Evolutionary conservation across 345 rosid species (phyloP).

Genomic region (Angophora floribunda): DNA sequence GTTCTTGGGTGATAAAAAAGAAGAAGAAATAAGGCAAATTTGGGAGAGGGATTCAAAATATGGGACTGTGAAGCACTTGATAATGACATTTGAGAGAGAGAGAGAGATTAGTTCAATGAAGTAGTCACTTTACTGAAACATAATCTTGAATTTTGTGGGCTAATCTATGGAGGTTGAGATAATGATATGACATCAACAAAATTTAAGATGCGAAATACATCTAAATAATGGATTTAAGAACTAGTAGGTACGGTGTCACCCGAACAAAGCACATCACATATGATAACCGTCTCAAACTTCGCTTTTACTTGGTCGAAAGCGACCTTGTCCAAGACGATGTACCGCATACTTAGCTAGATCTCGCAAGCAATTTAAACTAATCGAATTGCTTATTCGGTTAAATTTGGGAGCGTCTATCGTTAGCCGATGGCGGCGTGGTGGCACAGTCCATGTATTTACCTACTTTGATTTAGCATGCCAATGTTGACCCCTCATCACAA

Average conservation of each 20-base stretch:
- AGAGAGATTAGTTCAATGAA: neutral
- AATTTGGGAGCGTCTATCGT: neutral
- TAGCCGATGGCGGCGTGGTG: neutral
- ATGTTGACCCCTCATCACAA: neutral
- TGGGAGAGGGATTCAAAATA: neutral
- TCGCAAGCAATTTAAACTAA: neutral
- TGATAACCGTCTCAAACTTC: constrained; percentile 1
- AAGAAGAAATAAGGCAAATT: neutral
- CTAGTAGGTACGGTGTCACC: neutral
- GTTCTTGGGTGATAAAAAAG: neutral
- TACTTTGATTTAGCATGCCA: neutral
- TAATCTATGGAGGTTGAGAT: neutral
- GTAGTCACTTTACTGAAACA: neutral
- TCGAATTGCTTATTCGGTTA: neutral
- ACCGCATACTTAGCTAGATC: neutral
- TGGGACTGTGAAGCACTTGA: neutral
- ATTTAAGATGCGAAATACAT: neutral
- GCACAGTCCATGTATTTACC: neutral
- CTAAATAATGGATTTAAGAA: neutral
- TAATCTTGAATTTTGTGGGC: neutral
- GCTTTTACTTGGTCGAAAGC: neutral
- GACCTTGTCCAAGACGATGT: neutral
- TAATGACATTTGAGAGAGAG: neutral
- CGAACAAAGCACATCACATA: neutral
- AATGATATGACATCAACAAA: neutral